Evolutionary conservation across 2,329 filamentous ascomycete species (phyloP), one percentile per base, ranked within the genome.

Genomic region (Triangularia verruculosa): DNA sequence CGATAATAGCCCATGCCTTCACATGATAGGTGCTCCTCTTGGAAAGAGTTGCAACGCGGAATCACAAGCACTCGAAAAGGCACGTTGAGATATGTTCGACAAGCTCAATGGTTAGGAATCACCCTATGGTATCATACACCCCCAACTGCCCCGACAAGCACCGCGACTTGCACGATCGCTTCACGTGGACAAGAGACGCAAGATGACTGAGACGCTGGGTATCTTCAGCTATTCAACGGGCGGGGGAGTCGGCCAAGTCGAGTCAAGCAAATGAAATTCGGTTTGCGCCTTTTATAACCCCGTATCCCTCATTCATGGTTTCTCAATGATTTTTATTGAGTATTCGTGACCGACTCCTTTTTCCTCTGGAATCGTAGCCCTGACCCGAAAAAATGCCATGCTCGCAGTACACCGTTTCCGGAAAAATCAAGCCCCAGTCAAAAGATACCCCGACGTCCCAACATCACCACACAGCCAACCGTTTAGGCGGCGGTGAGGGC

Each of bases 401-500:
- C 73, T 71, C 72, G 74, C 71, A 47, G 72, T 75, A 74, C 73
- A 59, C 75, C 73, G 73, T 70, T 70, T 69, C 71, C 70, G 72
- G 72, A 68, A 72, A 72, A 72, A 68, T 65, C 69, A 72, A 71
- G 70, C 70, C 73, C 69, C 71, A 76, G 75, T 69, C 74, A 78
- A 75, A 75, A 75, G 74, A 74, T 74, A 75, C 67, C 74, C 74
- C 74, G 73, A 39, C 32, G 73, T 73, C 74, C 69, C 66, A 64
- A 67, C 66, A 68, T 63, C 69, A 66, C 67, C 67, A 62, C 65
- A 64, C 66, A 66, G 55, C 66, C 52, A 55, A 52, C 57, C 51
- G 25, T 77, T 79, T 87, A 89, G 77, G 86, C 84, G 77, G 84
- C 81, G 72, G 85, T 86, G 77, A 89, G 84, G 77, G 86, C 86